Percentiles rank a stretch among this genome's conserved stretches.
Evolutionary conservation across 2,329 filamentous ascomycete species (phyloP).

Genomic region (Cytospora chrysosperma): DNA sequence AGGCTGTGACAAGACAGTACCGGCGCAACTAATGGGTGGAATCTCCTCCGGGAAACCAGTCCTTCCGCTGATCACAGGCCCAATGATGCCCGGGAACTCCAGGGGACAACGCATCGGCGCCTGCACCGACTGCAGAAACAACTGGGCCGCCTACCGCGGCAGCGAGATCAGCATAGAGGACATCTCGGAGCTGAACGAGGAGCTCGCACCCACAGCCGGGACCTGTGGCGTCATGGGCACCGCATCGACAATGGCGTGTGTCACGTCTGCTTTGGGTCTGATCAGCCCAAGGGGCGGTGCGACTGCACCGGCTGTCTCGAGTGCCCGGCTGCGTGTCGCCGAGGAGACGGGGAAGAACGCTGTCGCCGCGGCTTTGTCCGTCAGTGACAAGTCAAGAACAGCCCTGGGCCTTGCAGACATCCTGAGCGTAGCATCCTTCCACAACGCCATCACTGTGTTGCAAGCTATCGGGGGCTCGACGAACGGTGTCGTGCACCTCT

Average conservation of each 20-base stretch:
- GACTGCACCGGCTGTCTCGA: constrained; percentile 74
- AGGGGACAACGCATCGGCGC: constrained; percentile 65
- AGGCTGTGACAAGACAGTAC: constrained; percentile 74
- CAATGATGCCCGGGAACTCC: constrained; percentile 73
- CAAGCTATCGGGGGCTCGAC: constrained; percentile 85
- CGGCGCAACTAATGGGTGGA: constrained; percentile 73
- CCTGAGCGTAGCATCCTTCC: constrained; percentile 72
- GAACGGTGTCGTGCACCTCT: constrained; percentile 81
- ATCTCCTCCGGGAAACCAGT: constrained; percentile 73
- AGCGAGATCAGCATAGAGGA: constrained; percentile 69
- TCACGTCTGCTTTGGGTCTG: constrained; percentile 79
- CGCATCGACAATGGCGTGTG: constrained; percentile 84
- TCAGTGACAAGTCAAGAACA: constrained; percentile 48
- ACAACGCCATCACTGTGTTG: constrained; percentile 83
- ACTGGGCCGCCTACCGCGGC: constrained; percentile 69
- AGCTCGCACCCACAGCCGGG: constrained; percentile 71
- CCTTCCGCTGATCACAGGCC: constrained; percentile 66
- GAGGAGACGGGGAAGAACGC: constrained; percentile 68
- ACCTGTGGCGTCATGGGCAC: constrained; percentile 93
- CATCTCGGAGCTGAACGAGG: constrained; percentile 68
- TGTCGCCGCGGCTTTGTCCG: constrained; percentile 57
- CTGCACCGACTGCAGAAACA: constrained; percentile 72
- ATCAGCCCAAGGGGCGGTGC: constrained; percentile 65
- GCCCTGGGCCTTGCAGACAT: constrained; percentile 57
- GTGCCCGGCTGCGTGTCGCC: constrained; percentile 77